These are phyloP conservation scores for Capsicum rhomboideum DNA, from an alignment of 257 asterid genomes.

Conservation along the genomic window DNA sequence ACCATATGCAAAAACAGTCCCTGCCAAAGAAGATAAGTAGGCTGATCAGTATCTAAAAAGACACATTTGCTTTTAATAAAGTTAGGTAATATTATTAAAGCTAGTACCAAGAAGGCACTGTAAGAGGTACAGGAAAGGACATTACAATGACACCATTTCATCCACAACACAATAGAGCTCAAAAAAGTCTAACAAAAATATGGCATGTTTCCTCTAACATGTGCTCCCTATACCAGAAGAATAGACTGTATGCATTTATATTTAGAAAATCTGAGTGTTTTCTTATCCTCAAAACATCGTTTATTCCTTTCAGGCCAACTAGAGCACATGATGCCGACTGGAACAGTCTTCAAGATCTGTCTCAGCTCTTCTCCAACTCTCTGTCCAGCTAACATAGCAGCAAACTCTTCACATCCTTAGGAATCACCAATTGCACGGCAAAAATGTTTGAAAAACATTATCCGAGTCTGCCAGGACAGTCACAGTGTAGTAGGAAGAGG, in stretches of 20 bases:
- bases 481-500: background rate
- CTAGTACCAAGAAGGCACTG: background rate
- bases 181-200: background rate
- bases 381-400: background rate
- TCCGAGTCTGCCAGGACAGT: background rate
- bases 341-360: background rate
- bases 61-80: background rate
- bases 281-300: background rate
- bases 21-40: conserved; percentile 23
- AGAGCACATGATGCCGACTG: background rate
- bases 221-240: background rate
- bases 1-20: conserved; percentile 97
- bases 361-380: background rate
- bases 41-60: conserved; percentile 1
- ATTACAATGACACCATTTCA: background rate
- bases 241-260: background rate
- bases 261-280: background rate
- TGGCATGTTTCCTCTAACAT: background rate
- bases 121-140: background rate
- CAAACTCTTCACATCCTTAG: background rate
- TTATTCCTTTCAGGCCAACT: background rate
- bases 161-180: background rate
- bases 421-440: background rate
- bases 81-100: background rate
- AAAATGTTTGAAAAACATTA: background rate